These are phyloP conservation scores for Pseudofabraea citricarpa DNA, from an alignment of 2,329 filamentous ascomycete species.

Conservation along the genomic window DNA sequence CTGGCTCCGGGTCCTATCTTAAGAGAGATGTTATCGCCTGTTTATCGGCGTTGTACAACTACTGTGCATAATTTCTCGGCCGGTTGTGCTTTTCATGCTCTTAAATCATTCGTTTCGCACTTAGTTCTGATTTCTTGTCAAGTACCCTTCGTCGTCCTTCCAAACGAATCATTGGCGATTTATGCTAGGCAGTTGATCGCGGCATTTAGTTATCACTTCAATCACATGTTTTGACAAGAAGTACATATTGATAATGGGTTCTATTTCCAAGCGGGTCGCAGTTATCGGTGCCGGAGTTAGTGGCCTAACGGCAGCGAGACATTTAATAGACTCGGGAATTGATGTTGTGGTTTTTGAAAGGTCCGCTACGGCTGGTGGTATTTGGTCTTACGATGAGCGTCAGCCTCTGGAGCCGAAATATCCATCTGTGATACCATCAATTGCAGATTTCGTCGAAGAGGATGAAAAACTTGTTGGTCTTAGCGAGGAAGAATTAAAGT, in stretches of 20 bases:
- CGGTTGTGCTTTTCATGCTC: too few species aligned
- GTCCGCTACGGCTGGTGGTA: slow-evolving; percentile 43
- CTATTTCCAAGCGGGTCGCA: slow-evolving; percentile 27
- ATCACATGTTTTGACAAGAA: neutral
- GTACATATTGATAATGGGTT: neutral
- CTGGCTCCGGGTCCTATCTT: too few species aligned
- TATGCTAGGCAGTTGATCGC: neutral
- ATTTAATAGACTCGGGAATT: slow-evolving; percentile 36
- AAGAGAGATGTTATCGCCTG: neutral
- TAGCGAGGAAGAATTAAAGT: slow-evolving; percentile 6
- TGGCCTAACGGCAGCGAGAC: slow-evolving; percentile 39
- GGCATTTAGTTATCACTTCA: neutral
- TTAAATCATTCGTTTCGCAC: too few species aligned
- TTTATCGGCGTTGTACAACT: neutral
- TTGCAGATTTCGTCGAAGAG: slow-evolving; percentile 7
- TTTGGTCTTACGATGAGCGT: slow-evolving; percentile 38
- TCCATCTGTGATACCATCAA: slow-evolving; percentile 17
- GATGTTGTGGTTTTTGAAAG: slow-evolving; percentile 50
- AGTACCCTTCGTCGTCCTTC: too few species aligned
- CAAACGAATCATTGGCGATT: too few species aligned
- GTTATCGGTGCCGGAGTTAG: slow-evolving; percentile 44
- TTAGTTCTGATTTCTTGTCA: too few species aligned
- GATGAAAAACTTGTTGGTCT: neutral
- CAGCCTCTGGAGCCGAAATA: slow-evolving; percentile 17
- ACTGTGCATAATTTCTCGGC: neutral